phyloP scores from a whole-genome alignment of 2,329 filamentous ascomycete genomes.

The Plectosphaerella cucumerina region DNA sequence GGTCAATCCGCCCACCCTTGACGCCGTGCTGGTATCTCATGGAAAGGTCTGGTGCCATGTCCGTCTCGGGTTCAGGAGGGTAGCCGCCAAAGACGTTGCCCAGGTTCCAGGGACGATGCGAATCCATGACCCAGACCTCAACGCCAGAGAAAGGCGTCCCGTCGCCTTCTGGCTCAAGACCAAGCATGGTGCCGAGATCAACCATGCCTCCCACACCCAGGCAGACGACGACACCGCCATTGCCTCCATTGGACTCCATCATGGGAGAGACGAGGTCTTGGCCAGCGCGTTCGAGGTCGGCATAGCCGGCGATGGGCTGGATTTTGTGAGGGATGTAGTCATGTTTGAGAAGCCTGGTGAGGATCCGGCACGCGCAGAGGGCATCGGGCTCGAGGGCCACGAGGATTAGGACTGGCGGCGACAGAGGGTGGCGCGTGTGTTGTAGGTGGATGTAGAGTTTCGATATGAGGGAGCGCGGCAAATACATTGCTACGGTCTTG shows the following conservation, averaged over 20 bases:
- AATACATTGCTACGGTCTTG: conserved; percentile 66
- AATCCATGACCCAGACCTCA: conserved; percentile 91
- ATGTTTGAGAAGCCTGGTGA: conserved; percentile 89
- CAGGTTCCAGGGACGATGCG: conserved; percentile 90
- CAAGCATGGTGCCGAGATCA: conserved; percentile 76
- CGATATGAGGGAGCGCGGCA: conserved; percentile 82
- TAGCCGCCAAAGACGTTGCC: conserved; percentile 86
- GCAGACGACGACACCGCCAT: conserved; percentile 85
- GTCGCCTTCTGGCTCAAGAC: conserved; percentile 65
- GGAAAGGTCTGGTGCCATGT: conserved; percentile 40
- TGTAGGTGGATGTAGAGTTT: conserved; percentile 90
- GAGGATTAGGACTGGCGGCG: conserved; percentile 85
- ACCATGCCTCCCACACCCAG: conserved; percentile 89
- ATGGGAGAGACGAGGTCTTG: conserved; percentile 77
- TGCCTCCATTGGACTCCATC: conserved; percentile 79
- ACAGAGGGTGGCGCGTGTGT: conserved; percentile 80
- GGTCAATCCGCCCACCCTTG: conserved; percentile 65
- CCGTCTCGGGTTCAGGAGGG: conserved; percentile 47
- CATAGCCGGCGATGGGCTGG: conserved; percentile 89
- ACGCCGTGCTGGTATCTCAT: conserved; percentile 61
- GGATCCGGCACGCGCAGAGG: conserved; percentile 89
- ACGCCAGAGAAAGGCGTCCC: conserved; percentile 71
- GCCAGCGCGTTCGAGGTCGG: conserved; percentile 77
- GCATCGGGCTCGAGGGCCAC: conserved; percentile 93
- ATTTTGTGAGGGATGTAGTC: conserved; percentile 99